Conservation (phyloP, 495 filamentous ascomycete genomes). For the Aspergillus steynii region DNA sequence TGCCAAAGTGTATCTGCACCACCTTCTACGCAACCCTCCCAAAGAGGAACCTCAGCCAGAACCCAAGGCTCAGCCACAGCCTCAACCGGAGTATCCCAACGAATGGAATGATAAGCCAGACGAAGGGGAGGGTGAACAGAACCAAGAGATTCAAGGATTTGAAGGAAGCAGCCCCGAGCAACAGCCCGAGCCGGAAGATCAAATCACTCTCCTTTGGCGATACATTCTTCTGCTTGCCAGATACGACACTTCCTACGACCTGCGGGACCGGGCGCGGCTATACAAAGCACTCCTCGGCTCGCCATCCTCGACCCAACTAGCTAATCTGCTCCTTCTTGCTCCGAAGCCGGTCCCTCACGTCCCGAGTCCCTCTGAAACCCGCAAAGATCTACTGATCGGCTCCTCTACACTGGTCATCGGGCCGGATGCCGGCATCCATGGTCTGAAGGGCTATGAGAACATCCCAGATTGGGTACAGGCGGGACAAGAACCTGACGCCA, state of each 20-base stretch:
- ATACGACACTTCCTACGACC: conserved; percentile 92
- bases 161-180: background rate
- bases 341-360: conserved; percentile 91
- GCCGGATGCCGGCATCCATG: conserved; percentile 66
- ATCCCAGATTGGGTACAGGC: conserved; percentile 82
- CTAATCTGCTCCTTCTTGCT: conserved; percentile 84
- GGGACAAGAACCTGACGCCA: conserved; percentile 76
- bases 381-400: conserved; percentile 74
- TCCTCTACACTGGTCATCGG: conserved; percentile 84
- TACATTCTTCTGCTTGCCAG: conserved; percentile 83
- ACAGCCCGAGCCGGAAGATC: conserved; percentile 39
- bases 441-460: conserved; percentile 71
- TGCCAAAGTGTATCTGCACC: conserved; percentile 91
- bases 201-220: conserved; percentile 74
- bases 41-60: conserved; percentile 24
- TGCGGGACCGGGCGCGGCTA: conserved; percentile 84
- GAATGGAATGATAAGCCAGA: conserved; percentile 43
- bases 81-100: conserved; percentile 24
- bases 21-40: conserved; percentile 62
- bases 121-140: conserved; percentile 36
- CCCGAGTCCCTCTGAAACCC: conserved; percentile 77
- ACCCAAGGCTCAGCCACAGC: conserved; percentile 19
- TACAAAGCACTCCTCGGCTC: conserved; percentile 80
- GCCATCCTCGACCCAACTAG: conserved; percentile 77
- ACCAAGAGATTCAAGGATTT: conserved; percentile 18